Evolutionary conservation across 345 rosid species (phyloP).

Genomic region (Aegle marmelos): DNA sequence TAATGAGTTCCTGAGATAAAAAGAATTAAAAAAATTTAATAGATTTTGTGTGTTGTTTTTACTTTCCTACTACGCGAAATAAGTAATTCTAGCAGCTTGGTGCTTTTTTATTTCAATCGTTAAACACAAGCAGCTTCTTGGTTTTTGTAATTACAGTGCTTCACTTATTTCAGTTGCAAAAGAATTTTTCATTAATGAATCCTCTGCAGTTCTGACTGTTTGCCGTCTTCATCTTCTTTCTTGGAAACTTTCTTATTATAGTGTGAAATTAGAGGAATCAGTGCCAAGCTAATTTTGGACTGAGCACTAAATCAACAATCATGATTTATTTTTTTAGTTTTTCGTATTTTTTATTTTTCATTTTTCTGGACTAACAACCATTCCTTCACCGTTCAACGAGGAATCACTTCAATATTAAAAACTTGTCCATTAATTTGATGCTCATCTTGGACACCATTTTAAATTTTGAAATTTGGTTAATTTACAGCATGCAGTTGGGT

Average conservation of each 20-base stretch:
- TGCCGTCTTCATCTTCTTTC: not conserved
- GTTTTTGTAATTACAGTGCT: constrained; percentile 1
- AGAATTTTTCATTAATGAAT: not conserved
- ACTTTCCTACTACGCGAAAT: constrained; percentile 3
- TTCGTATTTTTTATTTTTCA: too few relatives aligned
- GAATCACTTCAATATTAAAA: too few relatives aligned
- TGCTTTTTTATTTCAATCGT: not conserved
- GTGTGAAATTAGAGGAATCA: too few relatives aligned
- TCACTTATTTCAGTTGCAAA: constrained; percentile 11
- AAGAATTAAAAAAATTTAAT: not conserved
- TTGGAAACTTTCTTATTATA: not conserved
- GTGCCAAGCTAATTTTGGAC: too few relatives aligned
- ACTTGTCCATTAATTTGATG: too few relatives aligned
- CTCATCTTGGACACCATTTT: too few relatives aligned
- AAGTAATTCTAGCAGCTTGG: constrained; percentile 2
- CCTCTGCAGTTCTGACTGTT: not conserved
- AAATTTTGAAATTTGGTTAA: not conserved
- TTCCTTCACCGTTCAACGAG: too few relatives aligned
- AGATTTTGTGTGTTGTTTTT: not conserved
- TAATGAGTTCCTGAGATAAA: not conserved
- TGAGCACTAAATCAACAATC: too few relatives aligned
- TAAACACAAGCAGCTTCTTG: not conserved
- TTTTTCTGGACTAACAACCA: too few relatives aligned
- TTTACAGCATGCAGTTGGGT: constrained; percentile 93
- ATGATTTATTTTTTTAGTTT: not conserved